phyloP scores from a whole-genome alignment of 2,329 filamentous ascomycete species.

The Ceratocystiopsis brevicomis region DNA sequence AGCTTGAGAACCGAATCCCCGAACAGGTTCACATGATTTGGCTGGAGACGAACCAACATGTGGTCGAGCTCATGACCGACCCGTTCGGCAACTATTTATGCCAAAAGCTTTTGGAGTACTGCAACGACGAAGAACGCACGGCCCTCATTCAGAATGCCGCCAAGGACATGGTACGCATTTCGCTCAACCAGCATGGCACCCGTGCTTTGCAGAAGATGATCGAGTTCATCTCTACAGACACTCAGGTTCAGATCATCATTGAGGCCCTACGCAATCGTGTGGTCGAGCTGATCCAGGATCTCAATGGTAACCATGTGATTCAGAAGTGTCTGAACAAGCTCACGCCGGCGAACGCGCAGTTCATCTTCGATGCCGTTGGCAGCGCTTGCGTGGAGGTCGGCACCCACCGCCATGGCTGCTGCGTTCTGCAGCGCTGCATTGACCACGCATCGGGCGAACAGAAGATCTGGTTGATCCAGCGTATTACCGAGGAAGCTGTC shows the following conservation, averaged over 20 bases:
- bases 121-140: slow-evolving; percentile 87
- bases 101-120: slow-evolving; percentile 92
- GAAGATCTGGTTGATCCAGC: slow-evolving; percentile 66
- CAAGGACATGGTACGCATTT: slow-evolving; percentile 75
- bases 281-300: slow-evolving; percentile 85
- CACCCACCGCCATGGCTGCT: slow-evolving; percentile 94
- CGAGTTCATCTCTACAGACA: slow-evolving; percentile 72
- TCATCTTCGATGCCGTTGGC: slow-evolving; percentile 93
- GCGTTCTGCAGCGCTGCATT: slow-evolving; percentile 93
- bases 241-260: slow-evolving; percentile 78
- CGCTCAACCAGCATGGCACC: slow-evolving; percentile 92
- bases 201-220: slow-evolving; percentile 99
- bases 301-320: slow-evolving; percentile 97
- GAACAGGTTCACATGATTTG: slow-evolving; percentile 86
- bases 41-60: slow-evolving; percentile 78
- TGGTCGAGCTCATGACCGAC: slow-evolving; percentile 96
- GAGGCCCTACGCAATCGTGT: slow-evolving; percentile 65
- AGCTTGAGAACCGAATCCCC: slow-evolving; percentile 73
- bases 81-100: slow-evolving; percentile 98
- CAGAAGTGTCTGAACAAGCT: slow-evolving; percentile 98
- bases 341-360: slow-evolving; percentile 64
- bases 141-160: slow-evolving; percentile 80
- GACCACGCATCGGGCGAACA: slow-evolving; percentile 86
- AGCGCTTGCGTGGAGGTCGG: slow-evolving; percentile 74
- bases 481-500: slow-evolving; percentile 79